These are phyloP conservation scores for Cydonia oblonga DNA, from an alignment of 331 rosid genomes.

Conservation along the genomic window DNA sequence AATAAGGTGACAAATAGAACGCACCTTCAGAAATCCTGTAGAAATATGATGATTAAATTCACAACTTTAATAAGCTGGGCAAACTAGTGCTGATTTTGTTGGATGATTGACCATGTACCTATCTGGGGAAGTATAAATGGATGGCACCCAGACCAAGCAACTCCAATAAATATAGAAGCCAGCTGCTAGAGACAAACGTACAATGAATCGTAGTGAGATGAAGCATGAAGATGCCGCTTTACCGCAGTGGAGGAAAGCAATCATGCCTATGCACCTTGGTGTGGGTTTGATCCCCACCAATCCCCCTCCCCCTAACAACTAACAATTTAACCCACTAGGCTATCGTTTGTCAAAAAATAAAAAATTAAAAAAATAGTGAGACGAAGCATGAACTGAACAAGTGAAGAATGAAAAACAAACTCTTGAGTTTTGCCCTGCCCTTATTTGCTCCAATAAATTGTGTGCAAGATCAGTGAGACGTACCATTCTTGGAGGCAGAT, in stretches of 20 bases:
- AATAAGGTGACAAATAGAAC: neutral
- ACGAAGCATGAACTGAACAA: no score
- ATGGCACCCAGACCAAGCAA: conserved; percentile 68
- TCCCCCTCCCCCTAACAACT: no score
- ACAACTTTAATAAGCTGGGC: neutral
- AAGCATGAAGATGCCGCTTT: neutral
- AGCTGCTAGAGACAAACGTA: conserved; percentile 40
- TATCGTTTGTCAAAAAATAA: no score
- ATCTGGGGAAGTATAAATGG: conserved; percentile 11
- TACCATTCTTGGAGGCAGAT: neutral
- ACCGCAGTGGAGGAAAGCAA: no score
- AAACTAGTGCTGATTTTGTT: conserved; percentile 40
- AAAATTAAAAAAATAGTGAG: no score
- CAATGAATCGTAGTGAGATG: neutral
- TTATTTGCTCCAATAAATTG: no score
- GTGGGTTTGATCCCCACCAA: no score
- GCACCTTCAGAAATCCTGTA: neutral
- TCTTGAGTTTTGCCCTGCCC: no score
- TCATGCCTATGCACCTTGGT: no score
- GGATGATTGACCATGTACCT: conserved; percentile 90
- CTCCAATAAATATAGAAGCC: conserved; percentile 96
- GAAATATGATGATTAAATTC: neutral
- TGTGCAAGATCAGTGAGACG: no score
- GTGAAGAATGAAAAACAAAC: no score
- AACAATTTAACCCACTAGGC: no score